Conservation (phyloP, 768 basidiomycete species). For the Phlegmacium glaucopus region DNA sequence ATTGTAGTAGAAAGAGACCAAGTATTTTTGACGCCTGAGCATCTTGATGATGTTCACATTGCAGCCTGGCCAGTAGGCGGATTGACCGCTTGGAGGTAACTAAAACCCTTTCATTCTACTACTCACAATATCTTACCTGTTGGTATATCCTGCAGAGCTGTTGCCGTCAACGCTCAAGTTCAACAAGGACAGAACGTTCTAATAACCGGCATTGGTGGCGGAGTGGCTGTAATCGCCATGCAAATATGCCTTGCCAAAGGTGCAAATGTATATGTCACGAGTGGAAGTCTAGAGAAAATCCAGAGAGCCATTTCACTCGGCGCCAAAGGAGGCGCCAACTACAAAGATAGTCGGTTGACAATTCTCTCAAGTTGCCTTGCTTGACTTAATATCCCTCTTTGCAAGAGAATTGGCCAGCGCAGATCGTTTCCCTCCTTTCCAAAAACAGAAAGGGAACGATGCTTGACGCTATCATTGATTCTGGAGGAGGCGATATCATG, state of each 20-base stretch:
- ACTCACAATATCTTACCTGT: neutral
- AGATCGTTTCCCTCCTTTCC: conserved; percentile 44
- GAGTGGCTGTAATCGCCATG: conserved; percentile 74
- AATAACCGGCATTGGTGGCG: conserved; percentile 81
- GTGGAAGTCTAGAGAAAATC: conserved; percentile 67
- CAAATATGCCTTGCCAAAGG: conserved; percentile 76
- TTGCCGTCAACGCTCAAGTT: conserved; percentile 62
- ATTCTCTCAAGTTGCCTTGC: neutral
- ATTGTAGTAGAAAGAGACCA: conserved; percentile 69
- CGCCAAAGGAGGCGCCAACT: conserved; percentile 74
- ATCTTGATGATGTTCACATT: conserved; percentile 64
- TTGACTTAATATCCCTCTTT: neutral
- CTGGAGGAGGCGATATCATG: conserved; percentile 67
- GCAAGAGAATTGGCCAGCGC: conserved; percentile 50
- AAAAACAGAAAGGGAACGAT: conserved; percentile 25
- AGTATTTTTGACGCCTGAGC: conserved; percentile 60
- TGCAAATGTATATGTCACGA: conserved; percentile 81
- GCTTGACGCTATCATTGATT: conserved; percentile 67
- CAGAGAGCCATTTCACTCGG: conserved; percentile 61
- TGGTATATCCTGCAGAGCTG: conserved; percentile 42
- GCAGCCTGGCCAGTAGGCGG: conserved; percentile 79
- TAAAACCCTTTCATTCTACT: neutral
- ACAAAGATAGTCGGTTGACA: conserved; percentile 52
- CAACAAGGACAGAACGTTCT: conserved; percentile 66
- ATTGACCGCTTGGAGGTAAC: conserved; percentile 88